Evolutionary conservation across 1,284 basidiomycete species (phyloP), one percentile per base, ranked within the genome.

Genomic region (Retiboletus flavoniger): DNA sequence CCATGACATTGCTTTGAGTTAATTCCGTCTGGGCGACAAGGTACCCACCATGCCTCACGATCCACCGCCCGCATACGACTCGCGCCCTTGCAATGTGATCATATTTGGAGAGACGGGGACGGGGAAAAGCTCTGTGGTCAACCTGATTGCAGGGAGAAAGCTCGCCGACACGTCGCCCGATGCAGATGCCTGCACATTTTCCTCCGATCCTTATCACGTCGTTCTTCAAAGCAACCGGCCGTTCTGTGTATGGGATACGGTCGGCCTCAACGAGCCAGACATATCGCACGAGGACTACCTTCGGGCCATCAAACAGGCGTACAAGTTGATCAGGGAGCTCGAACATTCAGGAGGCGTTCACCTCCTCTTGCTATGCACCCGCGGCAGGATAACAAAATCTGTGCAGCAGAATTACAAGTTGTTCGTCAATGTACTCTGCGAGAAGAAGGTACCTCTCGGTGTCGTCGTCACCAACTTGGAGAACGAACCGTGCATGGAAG

Each of bases 331-430:
- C 50, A 62, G 61, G 32, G 54, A 54, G 1, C 66, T 77, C 34
- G 58, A 68, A 3, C 39, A 34, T 32, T 55, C 63, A 4, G 69
- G 60, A 17, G 72, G 74, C 4, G 51, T 77, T 31, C 67, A 63
- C 50, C 65, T 75, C n/a, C 67, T 75, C 46, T 57, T 77, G 39
- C 64, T 73, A 31, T 73, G 70, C 61, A 68, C 74, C 53, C 67
- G 70, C 8, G 72, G 65, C 10, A 69, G 74, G 56, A 68, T 78
- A 53, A 68, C 62, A 1, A 61, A 63, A 7, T 64, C 65, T 8
- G 55, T 66, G 56, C 60, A 70, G 32, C 59, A 61, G 54, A 67
- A 71, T 41, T 69, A 67, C 50, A 62, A 29, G 35, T 17, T 67
- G 43, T 71, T 67, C 45, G 51, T 32, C 54, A 55, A 67, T 4